Percentiles rank a stretch among this genome's conserved stretches.
These are phyloP conservation scores for Debaryomyces coudertii DNA, from an alignment of 1,139 yeast genomes.

Conservation along the genomic window DNA sequence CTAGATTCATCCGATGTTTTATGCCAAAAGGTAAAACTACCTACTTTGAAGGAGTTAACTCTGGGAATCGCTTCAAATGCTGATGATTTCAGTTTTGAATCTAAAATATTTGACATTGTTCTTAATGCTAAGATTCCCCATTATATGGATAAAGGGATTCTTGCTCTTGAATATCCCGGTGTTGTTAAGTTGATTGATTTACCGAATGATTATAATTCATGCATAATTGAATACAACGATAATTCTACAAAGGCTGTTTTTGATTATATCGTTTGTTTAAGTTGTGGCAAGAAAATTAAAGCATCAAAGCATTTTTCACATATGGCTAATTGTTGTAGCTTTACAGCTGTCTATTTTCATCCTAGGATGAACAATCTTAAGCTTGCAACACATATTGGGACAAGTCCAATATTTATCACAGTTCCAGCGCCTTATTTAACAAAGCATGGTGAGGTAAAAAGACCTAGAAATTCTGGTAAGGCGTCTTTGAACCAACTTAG, in stretches of 20 bases:
- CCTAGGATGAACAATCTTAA: slow-evolving; percentile 45
- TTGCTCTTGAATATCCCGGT: slow-evolving; percentile 42
- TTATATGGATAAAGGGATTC: slow-evolving; percentile 26
- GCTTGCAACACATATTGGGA: slow-evolving; percentile 37
- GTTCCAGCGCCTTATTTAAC: slow-evolving; percentile 71
- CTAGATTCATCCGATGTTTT: slow-evolving; percentile 26
- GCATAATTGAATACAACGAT: slow-evolving; percentile 30
- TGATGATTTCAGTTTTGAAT: slow-evolving; percentile 25
- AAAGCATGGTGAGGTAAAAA: slow-evolving; percentile 71
- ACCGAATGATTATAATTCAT: slow-evolving; percentile 38
- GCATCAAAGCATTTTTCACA: slow-evolving; percentile 24
- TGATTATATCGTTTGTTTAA: slow-evolving; percentile 38
- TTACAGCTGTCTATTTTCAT: slow-evolving; percentile 46
- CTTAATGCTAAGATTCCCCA: slow-evolving; percentile 32
- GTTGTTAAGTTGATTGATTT: slow-evolving; percentile 41
- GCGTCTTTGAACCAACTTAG: slow-evolving; percentile 57
- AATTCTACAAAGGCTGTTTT: slow-evolving; percentile 21
- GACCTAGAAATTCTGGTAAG: slow-evolving; percentile 51
- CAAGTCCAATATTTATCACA: slow-evolving; percentile 31
- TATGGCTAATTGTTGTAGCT: slow-evolving; percentile 26
- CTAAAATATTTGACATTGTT: slow-evolving; percentile 27
- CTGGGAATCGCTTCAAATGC: slow-evolving; percentile 13
- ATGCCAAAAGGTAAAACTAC: slow-evolving; percentile 24
- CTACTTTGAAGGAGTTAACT: slow-evolving; percentile 25
- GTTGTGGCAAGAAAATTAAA: slow-evolving; percentile 31